Conservation (phyloP, 345 rosid genomes). For the Melastoma malabathricum region DNA sequence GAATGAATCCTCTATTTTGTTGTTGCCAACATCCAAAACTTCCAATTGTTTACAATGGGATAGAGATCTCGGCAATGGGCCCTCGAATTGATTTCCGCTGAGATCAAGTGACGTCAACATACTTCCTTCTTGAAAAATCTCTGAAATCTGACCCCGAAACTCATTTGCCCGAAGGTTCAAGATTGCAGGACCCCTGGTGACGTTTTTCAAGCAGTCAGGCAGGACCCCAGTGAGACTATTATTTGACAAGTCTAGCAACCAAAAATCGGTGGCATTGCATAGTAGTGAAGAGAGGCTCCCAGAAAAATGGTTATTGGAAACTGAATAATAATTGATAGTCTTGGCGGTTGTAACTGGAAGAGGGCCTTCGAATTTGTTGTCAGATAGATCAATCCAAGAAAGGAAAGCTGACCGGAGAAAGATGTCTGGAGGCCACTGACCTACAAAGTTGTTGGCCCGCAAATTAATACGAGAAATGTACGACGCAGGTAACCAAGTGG, state of each 20-base stretch:
- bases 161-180: background rate
- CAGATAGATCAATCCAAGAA: background rate
- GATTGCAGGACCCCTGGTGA: rapidly evolving
- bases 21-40: constrained; percentile 7
- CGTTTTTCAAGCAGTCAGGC: background rate
- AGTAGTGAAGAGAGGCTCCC: background rate
- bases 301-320: no score
- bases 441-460: background rate
- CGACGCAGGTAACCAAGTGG: background rate
- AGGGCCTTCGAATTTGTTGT: no score
- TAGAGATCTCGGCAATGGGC: no score
- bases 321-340: no score
- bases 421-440: background rate
- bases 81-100: no score
- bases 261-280: background rate
- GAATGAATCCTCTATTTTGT: background rate
- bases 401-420: background rate
- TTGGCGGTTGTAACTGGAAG: no score
- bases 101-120: no score
- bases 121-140: no score
- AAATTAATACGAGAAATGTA: rapidly evolving
- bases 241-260: background rate
- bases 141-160: no score
- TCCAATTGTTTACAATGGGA: constrained; percentile 3
- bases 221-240: background rate